phyloP scores from a whole-genome alignment of 2,329 filamentous ascomycete species.

The Annulohypoxylon truncatum region DNA sequence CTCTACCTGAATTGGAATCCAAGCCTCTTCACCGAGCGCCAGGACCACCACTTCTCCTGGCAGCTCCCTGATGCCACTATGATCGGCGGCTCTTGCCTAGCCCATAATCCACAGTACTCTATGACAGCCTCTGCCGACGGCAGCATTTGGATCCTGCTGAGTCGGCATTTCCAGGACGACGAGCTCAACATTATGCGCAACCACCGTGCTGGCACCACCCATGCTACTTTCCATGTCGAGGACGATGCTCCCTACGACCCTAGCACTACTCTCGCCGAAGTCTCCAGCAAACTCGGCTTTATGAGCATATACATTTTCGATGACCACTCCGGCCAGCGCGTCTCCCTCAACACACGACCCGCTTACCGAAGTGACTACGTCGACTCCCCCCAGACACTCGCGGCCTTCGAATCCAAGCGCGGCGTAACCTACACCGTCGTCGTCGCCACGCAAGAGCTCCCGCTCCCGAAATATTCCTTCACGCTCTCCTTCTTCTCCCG shows the following conservation, averaged over 20 bases:
- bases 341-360: constrained; percentile 79
- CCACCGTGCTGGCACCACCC: constrained; percentile 48
- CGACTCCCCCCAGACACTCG: constrained; percentile 90
- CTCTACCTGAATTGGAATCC: constrained; percentile 99
- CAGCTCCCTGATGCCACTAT: constrained; percentile 63
- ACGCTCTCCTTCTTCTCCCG: constrained; percentile 86
- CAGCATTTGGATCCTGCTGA: constrained; percentile 84
- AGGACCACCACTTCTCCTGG: constrained; percentile 94
- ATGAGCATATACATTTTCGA: constrained; percentile 89
- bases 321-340: constrained; percentile 73
- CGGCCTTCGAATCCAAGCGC: constrained; percentile 72
- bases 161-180: constrained; percentile 82
- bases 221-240: background rate
- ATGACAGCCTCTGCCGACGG: constrained; percentile 69
- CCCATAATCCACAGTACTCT: constrained; percentile 78
- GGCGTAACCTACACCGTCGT: constrained; percentile 68
- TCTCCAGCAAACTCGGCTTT: constrained; percentile 74
- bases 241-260: background rate
- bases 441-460: constrained; percentile 82
- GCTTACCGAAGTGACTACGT: constrained; percentile 86
- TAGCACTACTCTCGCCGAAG: constrained; percentile 52
- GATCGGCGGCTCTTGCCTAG: constrained; percentile 61
- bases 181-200: constrained; percentile 68
- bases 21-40: constrained; percentile 79
- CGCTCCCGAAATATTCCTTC: constrained; percentile 80